Base-by-base conservation (phyloP, 1,284 basidiomycete genomes). In the Phenoliferia sp. region DNA sequence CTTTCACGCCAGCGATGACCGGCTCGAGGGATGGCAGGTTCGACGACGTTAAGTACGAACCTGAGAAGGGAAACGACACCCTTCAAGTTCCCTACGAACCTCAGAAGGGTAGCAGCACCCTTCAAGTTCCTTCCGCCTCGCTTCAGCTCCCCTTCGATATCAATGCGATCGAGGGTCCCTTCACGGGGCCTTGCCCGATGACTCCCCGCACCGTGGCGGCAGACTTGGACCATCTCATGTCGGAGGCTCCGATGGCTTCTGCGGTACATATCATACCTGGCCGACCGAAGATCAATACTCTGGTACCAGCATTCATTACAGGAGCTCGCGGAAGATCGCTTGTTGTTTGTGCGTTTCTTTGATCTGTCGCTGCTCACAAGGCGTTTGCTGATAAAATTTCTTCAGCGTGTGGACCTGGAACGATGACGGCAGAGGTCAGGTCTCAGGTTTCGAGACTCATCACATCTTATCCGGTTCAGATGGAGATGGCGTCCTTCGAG, bases 401-500 rank as follows among this genome's bases (percentile, higher is more conserved):
- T 0, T 22, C 31, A 66, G 65, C 60, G 22, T 69, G 68, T 44
- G 68, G 68, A 3, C 68, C 68, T 22, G 55, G 50, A 0, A 39
- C 65, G 9, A 69, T 69, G 68, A 50, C 63, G 2, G 17, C 56
- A 3, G 63, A 63, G 17, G 65, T 67, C 1, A 61, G 68, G 3
- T 62, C 54, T 50, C 65, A 69, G 58, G 57, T 59, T 5, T 66
- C 62, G 33, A 69, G 67, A 55, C 61, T 67, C n/a, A 60, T 67
- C 52, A 50, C 56, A 26, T 44, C 52, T 2, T 67, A 69, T 39
- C 59, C 60, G 19, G 68, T 67, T 31, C 35, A 39, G 48, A 57
- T 69, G 17, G 68, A 69, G 17, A 58, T 69, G 5, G 67, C 67
- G 19, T 36, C 65, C 22, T 68, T 68, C 36, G 67, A 68, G 61